Base-by-base conservation (phyloP, 495 filamentous ascomycete species). In the Polyplosphaeria fusca region DNA sequence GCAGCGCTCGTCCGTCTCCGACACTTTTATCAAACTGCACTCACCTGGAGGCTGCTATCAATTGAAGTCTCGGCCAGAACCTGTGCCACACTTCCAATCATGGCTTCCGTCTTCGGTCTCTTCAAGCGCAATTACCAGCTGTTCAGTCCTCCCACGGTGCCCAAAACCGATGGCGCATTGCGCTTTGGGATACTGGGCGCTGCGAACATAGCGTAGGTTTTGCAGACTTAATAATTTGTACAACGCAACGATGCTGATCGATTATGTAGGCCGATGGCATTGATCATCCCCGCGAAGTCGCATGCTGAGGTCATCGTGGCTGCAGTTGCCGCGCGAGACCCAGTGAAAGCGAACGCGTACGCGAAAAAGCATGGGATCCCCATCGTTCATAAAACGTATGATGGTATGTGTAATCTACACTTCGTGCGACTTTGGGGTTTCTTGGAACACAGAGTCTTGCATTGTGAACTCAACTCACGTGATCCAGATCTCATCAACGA, bases 241-340 rank as follows among this genome's bases (percentile, higher is more conserved):
- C n/a, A n/a, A n/a, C n/a, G n/a, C n/a, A n/a, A n/a, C n/a, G n/a
- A n/a, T n/a, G n/a, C n/a, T n/a, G n/a, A n/a, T n/a, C n/a, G n/a
- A 19, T 32, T 16, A 11, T 0, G 53, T 47, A 85, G 82, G 5
- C 77, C 79, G 0, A n/a, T 66, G 1, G 70, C 80, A 9, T 49
- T 87, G 11, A 80, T 86, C 30, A 58, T 48, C n/a, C 80, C 84
- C 0, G 81, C 83, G 5, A 76, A 70, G 46, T 72, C 72, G 5
- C 83, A 86, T 59, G 73, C 82, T 0, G 82, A 83, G 41, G 79
- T 84, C 25, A 71, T 82, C 19, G 54, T 88, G 28, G 72, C 73
- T 1, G 78, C 78, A 1, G 76, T 88, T 0, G 80, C 84, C 4
- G 79, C 83, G 4, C 73, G 82, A n/a, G 77, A 84, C 55, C 59